Percentiles rank a stretch among this genome's conserved stretches.
Evolutionary conservation across 805 yeast species (phyloP).

Genomic region (Candida parachauliodes): DNA sequence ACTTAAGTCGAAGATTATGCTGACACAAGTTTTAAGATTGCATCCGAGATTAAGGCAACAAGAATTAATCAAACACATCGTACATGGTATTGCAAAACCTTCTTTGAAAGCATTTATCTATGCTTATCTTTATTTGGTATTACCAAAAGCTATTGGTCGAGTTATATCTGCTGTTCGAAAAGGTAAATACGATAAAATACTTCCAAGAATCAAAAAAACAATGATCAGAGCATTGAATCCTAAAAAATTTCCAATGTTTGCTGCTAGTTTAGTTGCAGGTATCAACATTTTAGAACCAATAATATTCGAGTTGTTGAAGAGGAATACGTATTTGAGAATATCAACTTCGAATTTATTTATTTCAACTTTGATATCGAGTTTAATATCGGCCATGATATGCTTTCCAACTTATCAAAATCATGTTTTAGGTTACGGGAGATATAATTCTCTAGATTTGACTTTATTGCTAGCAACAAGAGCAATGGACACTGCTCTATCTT

Average conservation of each 20-base stretch:
- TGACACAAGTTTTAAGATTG: not conserved
- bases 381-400: slow-evolving; percentile 22
- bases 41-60: not conserved
- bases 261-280: slow-evolving; percentile 28
- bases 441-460: slow-evolving; percentile 33
- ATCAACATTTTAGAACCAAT: slow-evolving; percentile 29
- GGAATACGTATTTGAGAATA: not conserved
- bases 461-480: slow-evolving; percentile 34
- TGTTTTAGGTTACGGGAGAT: slow-evolving; percentile 25
- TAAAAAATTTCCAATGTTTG: slow-evolving; percentile 32
- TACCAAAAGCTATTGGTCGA: slow-evolving; percentile 25
- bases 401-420: slow-evolving; percentile 33
- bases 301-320: slow-evolving; percentile 11
- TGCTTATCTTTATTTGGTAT: slow-evolving; percentile 32
- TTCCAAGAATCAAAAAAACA: slow-evolving; percentile 16
- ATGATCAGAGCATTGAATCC: slow-evolving; percentile 25
- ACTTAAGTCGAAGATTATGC: not conserved
- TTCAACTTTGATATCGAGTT: slow-evolving; percentile 26
- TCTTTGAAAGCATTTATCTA: slow-evolving; percentile 30
- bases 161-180: slow-evolving; percentile 14
- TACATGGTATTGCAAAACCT: slow-evolving; percentile 19
- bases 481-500: slow-evolving; percentile 27
- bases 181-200: slow-evolving; percentile 12
- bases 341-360: slow-evolving; percentile 12
- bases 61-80: slow-evolving; percentile 3